Conservation (phyloP, 345 rosid genomes). For the Eucalyptus tenuipes region DNA sequence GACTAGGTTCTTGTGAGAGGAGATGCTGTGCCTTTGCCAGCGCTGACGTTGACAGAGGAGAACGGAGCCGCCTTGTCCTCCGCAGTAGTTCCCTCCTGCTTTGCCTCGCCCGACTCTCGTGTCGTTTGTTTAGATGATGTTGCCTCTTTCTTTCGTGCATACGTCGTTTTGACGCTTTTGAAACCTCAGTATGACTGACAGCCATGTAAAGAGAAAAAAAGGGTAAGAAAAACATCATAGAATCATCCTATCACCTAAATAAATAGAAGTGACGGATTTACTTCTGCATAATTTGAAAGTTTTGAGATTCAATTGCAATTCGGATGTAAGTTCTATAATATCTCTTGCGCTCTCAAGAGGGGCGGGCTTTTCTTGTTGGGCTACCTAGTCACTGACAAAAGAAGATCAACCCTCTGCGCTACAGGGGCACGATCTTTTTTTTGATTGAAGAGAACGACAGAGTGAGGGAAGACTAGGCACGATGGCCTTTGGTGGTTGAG, state of each 20-base stretch:
- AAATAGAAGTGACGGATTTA: neutral
- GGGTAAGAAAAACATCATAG: neutral
- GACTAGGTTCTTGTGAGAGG: neutral
- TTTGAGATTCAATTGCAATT: neutral
- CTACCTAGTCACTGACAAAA: neutral
- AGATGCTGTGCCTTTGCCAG: neutral
- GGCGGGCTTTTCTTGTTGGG: neutral
- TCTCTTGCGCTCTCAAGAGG: too few relatives aligned
- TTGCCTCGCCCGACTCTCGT: neutral
- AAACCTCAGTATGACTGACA: neutral
- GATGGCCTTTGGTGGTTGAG: neutral
- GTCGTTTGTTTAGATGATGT: neutral
- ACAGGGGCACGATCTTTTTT: neutral
- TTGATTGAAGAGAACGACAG: neutral
- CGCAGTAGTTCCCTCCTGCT: fast-evolving
- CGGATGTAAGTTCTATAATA: neutral
- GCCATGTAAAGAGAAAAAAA: neutral
- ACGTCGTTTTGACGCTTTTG: neutral
- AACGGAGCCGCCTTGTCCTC: neutral
- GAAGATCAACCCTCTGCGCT: neutral
- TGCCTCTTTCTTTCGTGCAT: neutral
- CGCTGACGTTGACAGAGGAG: neutral
- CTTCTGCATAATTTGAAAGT: fast-evolving
- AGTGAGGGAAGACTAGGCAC: neutral
- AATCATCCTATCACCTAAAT: neutral